Evolutionary conservation across 805 yeast species (phyloP), one percentile per base, ranked within the genome.

Genomic region (Geotrichum ghanense): DNA sequence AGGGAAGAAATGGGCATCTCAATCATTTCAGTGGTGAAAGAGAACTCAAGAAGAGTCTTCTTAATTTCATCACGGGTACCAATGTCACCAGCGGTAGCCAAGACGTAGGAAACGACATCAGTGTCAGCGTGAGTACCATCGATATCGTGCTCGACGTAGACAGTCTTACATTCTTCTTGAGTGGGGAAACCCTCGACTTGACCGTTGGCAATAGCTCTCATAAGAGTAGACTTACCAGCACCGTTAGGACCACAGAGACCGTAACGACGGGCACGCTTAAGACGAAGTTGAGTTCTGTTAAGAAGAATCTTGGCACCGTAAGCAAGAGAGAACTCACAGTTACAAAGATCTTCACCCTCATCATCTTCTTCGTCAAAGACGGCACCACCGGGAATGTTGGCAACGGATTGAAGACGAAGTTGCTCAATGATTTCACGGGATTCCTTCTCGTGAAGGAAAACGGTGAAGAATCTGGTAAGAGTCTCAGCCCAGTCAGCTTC

Each of bases 241-340:
- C 97, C 97, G 76, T 89, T 89, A 69, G 97, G 97, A 76, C 97
- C 97, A 78, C 92, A 83, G 64, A 83, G 75, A 90, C 98, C 98
- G 73, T 92, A 92, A 78, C 98, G 86, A 78, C 97, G 89, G 76
- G 84, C 92, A 77, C 95, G 83, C 65, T 62, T 62, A 70, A 92
- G 83, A 76, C 98, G 88, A 71, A 92, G 81, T 78, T 90, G 97
- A 61, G 98, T 92, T 76, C 92, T 90, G 90, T 92, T 92, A 74
- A 92, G 87, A 76, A 92, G 80, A 79, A 92, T 92, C 86, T 92
- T 92, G 67, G 98, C 98, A 90, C 98, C 99, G 74, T 92, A 92
- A 72, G 99, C 99, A 66, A 92, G 80, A 52, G 98, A 92, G 89
- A 92, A 92, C 82, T 92, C 98, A 84, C 97, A 90, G 95, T 92